Evolutionary conservation across 495 filamentous ascomycete genomes (phyloP).

Genomic region (Talaromyces liani): DNA sequence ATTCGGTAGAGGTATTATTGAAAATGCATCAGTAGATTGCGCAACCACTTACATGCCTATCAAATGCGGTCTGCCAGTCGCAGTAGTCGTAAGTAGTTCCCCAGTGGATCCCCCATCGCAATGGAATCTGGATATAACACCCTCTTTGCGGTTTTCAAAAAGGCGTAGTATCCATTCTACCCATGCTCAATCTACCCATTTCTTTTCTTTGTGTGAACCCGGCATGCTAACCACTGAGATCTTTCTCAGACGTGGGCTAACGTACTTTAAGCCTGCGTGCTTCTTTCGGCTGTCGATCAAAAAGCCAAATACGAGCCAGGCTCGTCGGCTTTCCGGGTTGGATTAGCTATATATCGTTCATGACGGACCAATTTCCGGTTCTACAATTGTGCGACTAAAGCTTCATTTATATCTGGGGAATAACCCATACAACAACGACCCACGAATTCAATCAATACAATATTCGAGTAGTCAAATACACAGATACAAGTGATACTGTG

Average conservation of each 20-base stretch:
- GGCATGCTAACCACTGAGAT: not conserved
- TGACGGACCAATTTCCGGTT: not conserved
- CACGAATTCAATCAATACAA: not conserved
- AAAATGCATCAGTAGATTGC: not conserved
- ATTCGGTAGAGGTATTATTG: not conserved
- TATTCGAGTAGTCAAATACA: not conserved
- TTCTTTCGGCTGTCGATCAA: not conserved
- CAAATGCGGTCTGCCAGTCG: not conserved
- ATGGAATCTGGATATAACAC: not conserved
- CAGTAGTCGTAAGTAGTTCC: not conserved
- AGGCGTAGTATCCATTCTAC: not conserved
- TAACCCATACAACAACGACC: not conserved
- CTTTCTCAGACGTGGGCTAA: not conserved
- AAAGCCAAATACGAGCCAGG: not conserved
- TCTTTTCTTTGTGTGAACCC: not conserved
- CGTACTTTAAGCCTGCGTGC: not conserved
- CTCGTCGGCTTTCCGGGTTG: not conserved
- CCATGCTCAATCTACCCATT: not conserved
- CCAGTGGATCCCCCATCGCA: not conserved
- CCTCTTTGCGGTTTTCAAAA: not conserved
- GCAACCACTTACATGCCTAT: not conserved
- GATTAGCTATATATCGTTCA: not conserved
- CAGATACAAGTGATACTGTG: not conserved
- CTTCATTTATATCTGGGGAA: not conserved
- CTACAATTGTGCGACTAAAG: not conserved